phyloP scores from a whole-genome alignment of 495 filamentous ascomycete species.

The Aspergillus avenaceus region DNA sequence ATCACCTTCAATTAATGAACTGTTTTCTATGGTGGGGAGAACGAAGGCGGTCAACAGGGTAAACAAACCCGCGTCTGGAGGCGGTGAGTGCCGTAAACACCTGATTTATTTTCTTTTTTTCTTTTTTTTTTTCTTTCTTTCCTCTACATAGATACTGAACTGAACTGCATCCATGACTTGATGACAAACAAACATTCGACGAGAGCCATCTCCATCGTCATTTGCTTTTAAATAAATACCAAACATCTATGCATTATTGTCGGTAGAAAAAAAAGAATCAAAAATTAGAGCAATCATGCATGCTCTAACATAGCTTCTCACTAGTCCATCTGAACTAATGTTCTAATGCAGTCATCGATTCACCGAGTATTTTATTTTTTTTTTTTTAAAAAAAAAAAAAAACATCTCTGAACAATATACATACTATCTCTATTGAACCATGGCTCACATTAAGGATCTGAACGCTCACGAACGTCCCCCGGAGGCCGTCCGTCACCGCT shows the following conservation, averaged over 20 bases:
- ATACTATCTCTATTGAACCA: too few relatives aligned
- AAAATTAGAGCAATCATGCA: background rate
- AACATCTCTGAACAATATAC: too few relatives aligned
- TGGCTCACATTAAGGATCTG: conserved; percentile 46
- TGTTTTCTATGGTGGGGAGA: conserved; percentile 16
- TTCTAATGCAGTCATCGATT: background rate
- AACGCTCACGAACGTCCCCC: conserved; percentile 71
- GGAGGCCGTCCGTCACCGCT: conserved; percentile 55
- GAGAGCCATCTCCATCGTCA: too few relatives aligned
- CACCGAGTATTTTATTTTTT: background rate
- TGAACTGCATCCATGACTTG: background rate
- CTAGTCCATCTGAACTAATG: background rate
- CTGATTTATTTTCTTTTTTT: conserved; percentile 2
- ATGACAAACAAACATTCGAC: too few relatives aligned
- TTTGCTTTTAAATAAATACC: background rate
- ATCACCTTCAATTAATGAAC: conserved; percentile 7
- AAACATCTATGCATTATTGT: background rate
- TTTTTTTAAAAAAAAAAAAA: too few relatives aligned
- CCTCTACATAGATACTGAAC: background rate
- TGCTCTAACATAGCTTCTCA: background rate
- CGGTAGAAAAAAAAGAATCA: background rate
- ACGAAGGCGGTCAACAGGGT: conserved; percentile 28
- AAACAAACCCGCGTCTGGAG: conserved; percentile 37
- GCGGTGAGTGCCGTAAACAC: conserved; percentile 33
- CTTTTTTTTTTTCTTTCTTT: background rate